Base-by-base conservation (phyloP, 306 rosid species). In the Malus orientalis region DNA sequence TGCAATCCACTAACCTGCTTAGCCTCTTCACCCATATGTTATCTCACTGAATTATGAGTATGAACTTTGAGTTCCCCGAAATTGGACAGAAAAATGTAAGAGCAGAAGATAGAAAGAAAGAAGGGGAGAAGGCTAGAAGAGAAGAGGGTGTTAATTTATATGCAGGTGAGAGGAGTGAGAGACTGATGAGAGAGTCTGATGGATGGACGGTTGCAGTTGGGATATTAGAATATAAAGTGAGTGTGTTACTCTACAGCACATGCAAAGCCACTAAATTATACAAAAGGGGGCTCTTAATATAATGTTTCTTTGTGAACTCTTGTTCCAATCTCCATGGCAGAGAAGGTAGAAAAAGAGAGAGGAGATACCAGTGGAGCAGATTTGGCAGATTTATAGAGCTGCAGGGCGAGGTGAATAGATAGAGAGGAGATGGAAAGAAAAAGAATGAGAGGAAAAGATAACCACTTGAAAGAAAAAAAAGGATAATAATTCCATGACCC, bases 11-110 rank as follows among this genome's bases (percentile, higher is more conserved):
- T 75, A 29, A 93, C 98, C 87, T 78, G 96, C 81, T 91, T 88
- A 76, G 77, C 85, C 83, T 85, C 94, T 84, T 86, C 91, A 30
- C 94, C 97, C 98, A 93, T 93, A 69, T 82, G 61, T 57, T 58
- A 58, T 42, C 6, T 66, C 36, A 74, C 49, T 71, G 65, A 83
- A 59, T 55, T 5, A 22, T 74, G 70, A 77, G 20, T 19, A 23
- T 38, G 55, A 73, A 73, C 40, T 1, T n/a, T 11, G 4, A 25
- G 4, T 30, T 20, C 9, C 36, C 64, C 79, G 66, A 81, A 82
- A 61, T 75, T 62, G 59, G 55, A 60, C 51, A 40, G 60, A 49
- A 44, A 51, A 70, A 66, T 18, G 45, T 54, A 51, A 53, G 49
- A 74, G 60, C 58, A 18, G 22, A 40, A 38, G 44, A 45, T 19